Base-by-base conservation (phyloP, 306 rosid genomes). In the Fragaria ananassa region DNA sequence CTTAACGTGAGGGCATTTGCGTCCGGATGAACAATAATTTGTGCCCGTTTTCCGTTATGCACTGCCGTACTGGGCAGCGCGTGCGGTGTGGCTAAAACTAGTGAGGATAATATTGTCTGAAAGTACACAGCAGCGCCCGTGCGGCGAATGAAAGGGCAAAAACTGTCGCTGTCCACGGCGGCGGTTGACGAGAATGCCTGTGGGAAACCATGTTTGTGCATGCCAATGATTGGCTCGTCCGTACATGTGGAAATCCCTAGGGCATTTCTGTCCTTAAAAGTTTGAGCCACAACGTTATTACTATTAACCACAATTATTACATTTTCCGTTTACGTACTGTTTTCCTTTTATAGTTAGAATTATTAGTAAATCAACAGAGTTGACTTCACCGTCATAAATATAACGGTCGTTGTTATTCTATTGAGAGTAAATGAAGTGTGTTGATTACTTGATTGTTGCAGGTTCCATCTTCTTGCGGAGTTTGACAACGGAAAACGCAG, bases 401-500 rank as follows among this genome's bases (percentile, higher is more conserved):
- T 64, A 9, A 17, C 29, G 34, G 57, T 10, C 13, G 39, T 60
- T 12, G 35, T 50, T 71, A 50, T 49, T 21, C 12, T 10, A 6
- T 25, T 25, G 6, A 9, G 41, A 69, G 29, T 35, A 71, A 37
- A 10, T 62, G 42, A 42, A 10, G 53, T 1, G 0, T 41, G 41
- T 25, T 53, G 12, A 58, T 49, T 31, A 11, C 46, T 41, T 68
- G 46, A 3, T 34, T 54, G 19, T 68, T 71, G 71, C 85, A 95
- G 99, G 89, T 95, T 95, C 72, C 99, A 95, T 82, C 87, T 90
- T 42, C 92, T 95, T n/a, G 70, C 90, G 5, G 99, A 95, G 85
- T 95, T 95, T 41, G 99, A 95, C 70, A 92, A 95, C 46, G 99
- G 99, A 61, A 95, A 95, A 79, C 93, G 99, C 44, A 95, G 99